Conservation (phyloP, 2,329 filamentous ascomycete species). For the Teratosphaeria nubilosa region DNA sequence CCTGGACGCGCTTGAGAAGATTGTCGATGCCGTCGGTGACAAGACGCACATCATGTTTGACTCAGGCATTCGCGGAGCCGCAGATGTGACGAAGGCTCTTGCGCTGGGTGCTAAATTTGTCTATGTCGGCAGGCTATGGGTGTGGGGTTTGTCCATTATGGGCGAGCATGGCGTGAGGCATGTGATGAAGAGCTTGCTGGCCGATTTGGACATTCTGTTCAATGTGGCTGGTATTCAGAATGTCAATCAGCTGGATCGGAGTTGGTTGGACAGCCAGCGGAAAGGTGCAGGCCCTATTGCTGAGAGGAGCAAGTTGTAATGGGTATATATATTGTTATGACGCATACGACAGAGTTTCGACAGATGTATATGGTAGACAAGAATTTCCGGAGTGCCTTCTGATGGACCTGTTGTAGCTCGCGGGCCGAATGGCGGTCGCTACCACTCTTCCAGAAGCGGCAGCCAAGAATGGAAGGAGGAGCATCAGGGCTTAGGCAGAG, state of each 20-base stretch:
- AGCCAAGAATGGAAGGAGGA: too few relatives aligned
- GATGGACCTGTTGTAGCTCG: too few relatives aligned
- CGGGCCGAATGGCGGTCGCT: too few relatives aligned
- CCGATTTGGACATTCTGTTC: constrained; percentile 54
- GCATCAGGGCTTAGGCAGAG: too few relatives aligned
- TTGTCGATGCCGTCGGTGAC: constrained; percentile 43
- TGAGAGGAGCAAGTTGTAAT: constrained; percentile 14
- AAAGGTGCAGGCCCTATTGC: constrained; percentile 14
- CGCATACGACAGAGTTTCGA: neutral
- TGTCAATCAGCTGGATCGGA: constrained; percentile 42
- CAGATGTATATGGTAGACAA: neutral
- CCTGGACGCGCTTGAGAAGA: constrained; percentile 51
- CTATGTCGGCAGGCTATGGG: constrained; percentile 50
- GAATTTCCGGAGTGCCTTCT: neutral
- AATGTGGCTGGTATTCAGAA: constrained; percentile 47
- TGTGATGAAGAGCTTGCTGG: constrained; percentile 51
- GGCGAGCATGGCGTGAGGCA: constrained; percentile 52
- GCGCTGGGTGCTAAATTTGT: constrained; percentile 53
- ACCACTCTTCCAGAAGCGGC: too few relatives aligned
- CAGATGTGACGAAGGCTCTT: constrained; percentile 52
- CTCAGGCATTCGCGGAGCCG: constrained; percentile 46
- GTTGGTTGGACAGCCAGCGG: constrained; percentile 20
- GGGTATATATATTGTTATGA: neutral
- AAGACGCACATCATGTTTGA: constrained; percentile 50
- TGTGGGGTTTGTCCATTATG: constrained; percentile 50